phyloP scores from a whole-genome alignment of 169 alveolate species.

The Eimeria sp. region DNA sequence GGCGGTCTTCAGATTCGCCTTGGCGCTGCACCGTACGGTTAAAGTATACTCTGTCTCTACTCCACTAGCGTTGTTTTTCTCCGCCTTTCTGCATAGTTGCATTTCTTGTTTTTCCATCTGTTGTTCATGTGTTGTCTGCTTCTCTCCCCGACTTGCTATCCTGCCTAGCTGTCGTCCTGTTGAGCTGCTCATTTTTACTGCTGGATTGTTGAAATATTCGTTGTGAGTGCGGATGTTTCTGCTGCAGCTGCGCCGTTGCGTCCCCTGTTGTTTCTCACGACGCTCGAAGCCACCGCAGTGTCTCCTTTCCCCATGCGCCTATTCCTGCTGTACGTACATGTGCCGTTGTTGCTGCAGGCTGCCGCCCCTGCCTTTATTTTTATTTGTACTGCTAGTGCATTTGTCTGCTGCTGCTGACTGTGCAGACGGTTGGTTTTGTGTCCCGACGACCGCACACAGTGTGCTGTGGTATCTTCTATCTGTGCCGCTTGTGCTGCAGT shows the following conservation, averaged over 20 bases:
- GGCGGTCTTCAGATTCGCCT: conserved; percentile 46
- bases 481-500: conserved; percentile 37
- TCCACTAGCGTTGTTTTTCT: background rate
- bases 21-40: conserved; percentile 9
- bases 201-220: background rate
- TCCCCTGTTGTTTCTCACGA: conserved; percentile 49
- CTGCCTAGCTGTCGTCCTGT: background rate
- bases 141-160: background rate
- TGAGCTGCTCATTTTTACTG: background rate
- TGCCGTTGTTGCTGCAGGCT: background rate
- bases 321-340: conserved; percentile 28
- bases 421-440: background rate
- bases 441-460: background rate
- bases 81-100: background rate
- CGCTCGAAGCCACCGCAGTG: conserved; percentile 48
- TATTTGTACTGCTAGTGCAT: background rate
- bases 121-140: background rate
- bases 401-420: background rate
- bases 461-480: background rate
- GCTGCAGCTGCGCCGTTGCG: conserved; percentile 60
- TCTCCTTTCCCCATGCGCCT: conserved; percentile 15
- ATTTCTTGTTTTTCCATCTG: background rate
- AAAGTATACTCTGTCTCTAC: background rate
- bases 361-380: background rate
- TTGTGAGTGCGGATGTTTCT: background rate